Evolutionary conservation across 1,139 yeast species (phyloP).

Genomic region (Meyerozyma sp.): DNA sequence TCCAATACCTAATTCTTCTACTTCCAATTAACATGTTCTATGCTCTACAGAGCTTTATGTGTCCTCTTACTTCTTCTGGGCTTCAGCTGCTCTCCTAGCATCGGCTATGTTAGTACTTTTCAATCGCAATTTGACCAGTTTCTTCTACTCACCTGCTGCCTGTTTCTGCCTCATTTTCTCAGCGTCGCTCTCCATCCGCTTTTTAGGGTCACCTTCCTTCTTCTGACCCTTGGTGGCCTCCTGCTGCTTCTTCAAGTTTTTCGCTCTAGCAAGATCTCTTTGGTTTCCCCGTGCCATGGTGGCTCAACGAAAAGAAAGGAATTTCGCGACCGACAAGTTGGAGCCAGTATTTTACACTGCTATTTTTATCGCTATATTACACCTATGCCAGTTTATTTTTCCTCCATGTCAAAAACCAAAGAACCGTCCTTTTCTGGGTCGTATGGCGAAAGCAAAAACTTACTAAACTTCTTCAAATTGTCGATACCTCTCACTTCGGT

Average conservation of each 20-base stretch:
- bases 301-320: background rate
- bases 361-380: background rate
- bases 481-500: slow-evolving; percentile 90
- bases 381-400: slow-evolving; percentile 21
- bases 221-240: slow-evolving; percentile 55
- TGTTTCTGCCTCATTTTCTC: slow-evolving; percentile 86
- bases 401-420: slow-evolving; percentile 62
- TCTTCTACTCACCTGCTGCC: slow-evolving; percentile 56
- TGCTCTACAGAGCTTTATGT: background rate
- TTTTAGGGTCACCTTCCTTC: slow-evolving; percentile 75
- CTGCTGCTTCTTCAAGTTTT: slow-evolving; percentile 74
- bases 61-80: background rate
- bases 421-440: slow-evolving; percentile 58
- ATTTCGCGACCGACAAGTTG: background rate
- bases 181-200: slow-evolving; percentile 83
- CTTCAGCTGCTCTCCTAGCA: background rate
- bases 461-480: slow-evolving; percentile 72
- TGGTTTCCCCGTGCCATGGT: slow-evolving; percentile 94
- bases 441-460: slow-evolving; percentile 63
- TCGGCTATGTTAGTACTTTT: slow-evolving; percentile 1
- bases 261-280: slow-evolving; percentile 89
- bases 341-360: background rate
- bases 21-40: no score
- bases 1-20: no score
- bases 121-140: background rate